phyloP scores from a whole-genome alignment of 2,329 filamentous ascomycete species.

The Lecanosticta acicola region DNA sequence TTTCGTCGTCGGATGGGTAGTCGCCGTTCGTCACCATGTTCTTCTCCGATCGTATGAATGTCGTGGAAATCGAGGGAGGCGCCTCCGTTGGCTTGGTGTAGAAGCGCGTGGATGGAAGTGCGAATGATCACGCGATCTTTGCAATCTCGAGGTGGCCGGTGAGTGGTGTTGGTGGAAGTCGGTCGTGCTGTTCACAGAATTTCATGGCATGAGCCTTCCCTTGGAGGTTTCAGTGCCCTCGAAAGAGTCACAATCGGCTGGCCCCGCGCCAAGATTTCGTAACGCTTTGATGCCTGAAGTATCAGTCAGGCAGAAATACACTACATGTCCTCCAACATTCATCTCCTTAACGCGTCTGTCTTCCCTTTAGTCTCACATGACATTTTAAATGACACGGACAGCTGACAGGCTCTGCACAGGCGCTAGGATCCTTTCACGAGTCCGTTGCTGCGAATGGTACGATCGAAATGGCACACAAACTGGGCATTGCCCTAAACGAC shows the following conservation, averaged over 20 bases:
- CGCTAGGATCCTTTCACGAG: no score
- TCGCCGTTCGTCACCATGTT: conserved; percentile 54
- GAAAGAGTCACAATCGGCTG: background rate
- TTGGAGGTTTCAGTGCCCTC: no score
- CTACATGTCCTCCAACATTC: no score
- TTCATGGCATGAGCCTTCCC: background rate
- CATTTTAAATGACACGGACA: no score
- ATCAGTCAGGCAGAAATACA: background rate
- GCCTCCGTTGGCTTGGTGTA: background rate
- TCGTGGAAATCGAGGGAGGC: background rate
- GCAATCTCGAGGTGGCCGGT: background rate
- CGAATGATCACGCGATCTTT: background rate
- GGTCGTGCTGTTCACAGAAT: background rate
- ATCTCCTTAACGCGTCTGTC: no score
- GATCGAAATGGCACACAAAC: no score
- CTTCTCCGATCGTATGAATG: background rate
- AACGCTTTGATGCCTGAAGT: background rate
- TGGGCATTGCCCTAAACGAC: no score
- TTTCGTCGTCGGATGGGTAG: conserved; percentile 47
- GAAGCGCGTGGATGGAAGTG: background rate
- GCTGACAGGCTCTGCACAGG: no score
- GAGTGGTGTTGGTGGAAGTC: no score
- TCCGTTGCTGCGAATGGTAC: no score
- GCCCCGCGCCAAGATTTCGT: background rate
- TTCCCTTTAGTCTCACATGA: no score